Evolutionary conservation across 768 basidiomycete species (phyloP).

Genomic region (Lactarius hengduanensis): DNA sequence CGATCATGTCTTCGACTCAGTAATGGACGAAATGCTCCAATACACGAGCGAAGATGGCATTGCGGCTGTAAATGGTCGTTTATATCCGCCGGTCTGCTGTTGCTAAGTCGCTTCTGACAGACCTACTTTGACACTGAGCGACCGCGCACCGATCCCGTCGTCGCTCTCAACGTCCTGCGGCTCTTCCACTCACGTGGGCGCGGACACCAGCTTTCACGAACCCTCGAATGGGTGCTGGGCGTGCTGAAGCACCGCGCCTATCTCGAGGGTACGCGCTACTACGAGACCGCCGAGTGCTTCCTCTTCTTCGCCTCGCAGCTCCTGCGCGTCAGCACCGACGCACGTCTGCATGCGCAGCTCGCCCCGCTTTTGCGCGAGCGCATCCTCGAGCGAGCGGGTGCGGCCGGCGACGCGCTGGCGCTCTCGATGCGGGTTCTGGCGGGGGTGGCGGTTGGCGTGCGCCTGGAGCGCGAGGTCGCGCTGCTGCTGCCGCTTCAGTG

Average conservation of each 20-base stretch:
- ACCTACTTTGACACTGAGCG: constrained; percentile 53
- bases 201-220: constrained; percentile 44
- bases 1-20: constrained; percentile 38
- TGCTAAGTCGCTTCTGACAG: constrained; percentile 33
- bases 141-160: constrained; percentile 53
- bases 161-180: constrained; percentile 51
- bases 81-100: background rate
- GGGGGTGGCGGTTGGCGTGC: constrained; percentile 42
- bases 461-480: constrained; percentile 45
- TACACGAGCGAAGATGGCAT: constrained; percentile 53
- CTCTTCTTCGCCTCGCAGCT: constrained; percentile 52
- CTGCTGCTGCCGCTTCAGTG: constrained; percentile 48
- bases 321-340: constrained; percentile 37
- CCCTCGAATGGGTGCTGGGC: constrained; percentile 49
- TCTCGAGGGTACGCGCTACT: constrained; percentile 54
- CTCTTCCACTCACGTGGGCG: constrained; percentile 52
- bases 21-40: constrained; percentile 59
- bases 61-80: constrained; percentile 25
- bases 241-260: constrained; percentile 54
- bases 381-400: constrained; percentile 49
- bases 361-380: constrained; percentile 46
- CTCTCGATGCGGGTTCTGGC: constrained; percentile 56
- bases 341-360: constrained; percentile 38
- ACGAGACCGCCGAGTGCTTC: constrained; percentile 51
- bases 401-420: constrained; percentile 49